Evolutionary conservation across 1,284 basidiomycete genomes (phyloP), one percentile per base, ranked within the genome.

Genomic region (Boletus mariae): DNA sequence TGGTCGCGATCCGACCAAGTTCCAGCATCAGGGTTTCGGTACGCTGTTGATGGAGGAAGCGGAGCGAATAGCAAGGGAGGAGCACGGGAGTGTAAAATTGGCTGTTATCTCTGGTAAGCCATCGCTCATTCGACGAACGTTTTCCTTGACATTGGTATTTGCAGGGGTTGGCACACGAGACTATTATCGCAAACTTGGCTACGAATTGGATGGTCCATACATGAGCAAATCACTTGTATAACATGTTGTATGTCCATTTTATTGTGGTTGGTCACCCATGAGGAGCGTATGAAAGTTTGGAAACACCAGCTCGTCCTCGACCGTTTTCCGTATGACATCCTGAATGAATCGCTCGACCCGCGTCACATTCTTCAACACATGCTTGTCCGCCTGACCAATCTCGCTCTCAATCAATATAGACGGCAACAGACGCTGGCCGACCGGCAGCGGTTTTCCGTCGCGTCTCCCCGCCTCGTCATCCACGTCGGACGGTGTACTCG

Each of bases 31-130:
- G 81, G 97, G 97, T 9, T 98, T 99, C 68, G 97, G 97, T 20
- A 98, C 94, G 26, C 70, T 99, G 56, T 75, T 99, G 55, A 99
- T 99, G 97, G 97, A 99, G 71, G 96, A 99, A 75, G 97, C 97
- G 1, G 97, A 99, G 72, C 80, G 94, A 58, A 99, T 99, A 73
- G 94, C 97, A n/a, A 78, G 88, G 58, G 96, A 98, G 64, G 97
- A 99, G 69, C 97, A 99, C 69, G 95, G 92, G 2, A 97, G 93
- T 69, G 74, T 86, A 53, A 96, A 96, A 73, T 74, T 99, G 35
- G 97, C 92, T 15, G 97, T 99, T 57, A 99, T 99, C 61, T 95
- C 94, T 28, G 94, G 93, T 80, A 59, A 62, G 82, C 65, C 17
- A 11, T 34, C 9, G 13, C 26, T 48, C 26, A 7, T 37, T 28